phyloP scores from a whole-genome alignment of 2,329 filamentous ascomycete species.

The Aspergillus proliferans region DNA sequence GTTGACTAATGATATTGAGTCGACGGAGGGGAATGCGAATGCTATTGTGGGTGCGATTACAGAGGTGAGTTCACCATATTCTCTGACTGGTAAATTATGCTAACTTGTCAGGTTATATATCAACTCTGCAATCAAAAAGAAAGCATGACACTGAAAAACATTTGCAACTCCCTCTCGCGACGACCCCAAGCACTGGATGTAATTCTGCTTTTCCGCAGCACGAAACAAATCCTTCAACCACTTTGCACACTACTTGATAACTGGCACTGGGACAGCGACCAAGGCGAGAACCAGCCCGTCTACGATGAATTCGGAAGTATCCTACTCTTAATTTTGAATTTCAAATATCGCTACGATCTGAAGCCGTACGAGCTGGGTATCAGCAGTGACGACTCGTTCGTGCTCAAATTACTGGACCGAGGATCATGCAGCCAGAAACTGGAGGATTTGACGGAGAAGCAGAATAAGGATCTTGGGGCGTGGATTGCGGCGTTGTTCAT shows the following conservation, averaged over 20 bases:
- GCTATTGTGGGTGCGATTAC: constrained; percentile 73
- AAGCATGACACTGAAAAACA: constrained; percentile 56
- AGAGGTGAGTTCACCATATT: constrained; percentile 47
- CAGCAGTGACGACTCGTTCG: constrained; percentile 46
- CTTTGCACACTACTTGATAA: constrained; percentile 54
- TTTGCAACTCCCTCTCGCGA: constrained; percentile 53
- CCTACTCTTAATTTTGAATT: constrained; percentile 52
- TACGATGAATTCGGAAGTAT: constrained; percentile 62
- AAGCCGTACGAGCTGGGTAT: constrained; percentile 49
- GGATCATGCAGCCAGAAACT: constrained; percentile 43
- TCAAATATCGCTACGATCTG: constrained; percentile 54
- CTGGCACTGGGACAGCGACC: constrained; percentile 61
- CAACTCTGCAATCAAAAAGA: constrained; percentile 55
- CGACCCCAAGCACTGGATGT: constrained; percentile 53
- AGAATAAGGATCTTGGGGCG: constrained; percentile 50
- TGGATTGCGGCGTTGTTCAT: constrained; percentile 60
- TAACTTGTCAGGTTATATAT: constrained; percentile 41
- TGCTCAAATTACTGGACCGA: constrained; percentile 48
- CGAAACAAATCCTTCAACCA: constrained; percentile 51
- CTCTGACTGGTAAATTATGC: not conserved
- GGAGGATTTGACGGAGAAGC: constrained; percentile 49
- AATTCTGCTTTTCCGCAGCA: constrained; percentile 55
- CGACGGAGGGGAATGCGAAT: constrained; percentile 85
- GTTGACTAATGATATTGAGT: constrained; percentile 74
- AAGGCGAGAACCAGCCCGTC: constrained; percentile 58